Percentiles rank a stretch among this genome's conserved stretches.
These are phyloP conservation scores for Diaporthe eres DNA, from an alignment of 2,329 filamentous ascomycete species.

Conservation along the genomic window DNA sequence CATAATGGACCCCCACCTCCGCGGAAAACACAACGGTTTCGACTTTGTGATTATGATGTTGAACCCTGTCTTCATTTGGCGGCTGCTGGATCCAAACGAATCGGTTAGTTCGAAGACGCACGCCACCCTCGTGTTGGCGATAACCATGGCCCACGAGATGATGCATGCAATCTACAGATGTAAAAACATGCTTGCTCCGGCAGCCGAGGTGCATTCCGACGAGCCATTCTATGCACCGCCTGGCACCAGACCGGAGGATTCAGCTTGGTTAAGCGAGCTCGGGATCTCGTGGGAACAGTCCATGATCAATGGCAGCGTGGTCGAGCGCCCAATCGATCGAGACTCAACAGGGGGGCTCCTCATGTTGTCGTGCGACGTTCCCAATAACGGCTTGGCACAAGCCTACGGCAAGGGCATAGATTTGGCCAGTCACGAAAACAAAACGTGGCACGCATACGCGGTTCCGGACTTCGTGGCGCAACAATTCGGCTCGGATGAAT, in stretches of 20 bases:
- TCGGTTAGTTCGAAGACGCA: background rate
- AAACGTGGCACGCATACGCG: background rate
- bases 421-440: background rate
- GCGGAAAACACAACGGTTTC: no score
- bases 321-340: background rate
- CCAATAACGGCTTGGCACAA: background rate
- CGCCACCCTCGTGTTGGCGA: background rate
- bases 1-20: background rate
- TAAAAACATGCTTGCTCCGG: background rate
- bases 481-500: background rate
- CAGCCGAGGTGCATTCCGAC: background rate
- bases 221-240: slow-evolving; percentile 18
- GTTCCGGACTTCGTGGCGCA: background rate
- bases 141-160: slow-evolving; percentile 1
- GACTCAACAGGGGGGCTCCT: background rate
- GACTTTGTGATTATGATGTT: background rate
- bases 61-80: background rate
- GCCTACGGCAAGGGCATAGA: background rate
- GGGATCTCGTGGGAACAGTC: background rate
- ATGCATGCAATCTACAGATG: background rate
- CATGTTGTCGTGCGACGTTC: background rate
- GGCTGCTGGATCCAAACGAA: background rate
- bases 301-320: background rate
- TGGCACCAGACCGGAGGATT: background rate
- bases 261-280: slow-evolving; percentile 6